phyloP scores from a whole-genome alignment of 2,329 filamentous ascomycete genomes.

The Aphanoascus verrucosus region DNA sequence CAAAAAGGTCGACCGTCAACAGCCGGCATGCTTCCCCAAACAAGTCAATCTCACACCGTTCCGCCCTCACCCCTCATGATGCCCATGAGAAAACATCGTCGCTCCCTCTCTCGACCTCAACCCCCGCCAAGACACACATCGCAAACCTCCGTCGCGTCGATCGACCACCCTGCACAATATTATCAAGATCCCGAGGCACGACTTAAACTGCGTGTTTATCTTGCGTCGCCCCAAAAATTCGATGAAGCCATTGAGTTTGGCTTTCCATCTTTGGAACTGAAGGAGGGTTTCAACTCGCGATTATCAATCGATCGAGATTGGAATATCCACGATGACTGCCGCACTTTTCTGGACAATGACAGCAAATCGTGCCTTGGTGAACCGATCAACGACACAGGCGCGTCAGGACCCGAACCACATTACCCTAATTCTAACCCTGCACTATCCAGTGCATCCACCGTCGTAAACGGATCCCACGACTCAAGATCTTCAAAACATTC shows the following conservation, averaged over 20 bases:
- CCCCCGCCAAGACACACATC: constrained; percentile 40
- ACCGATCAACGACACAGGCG: constrained; percentile 22
- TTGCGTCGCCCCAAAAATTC: constrained; percentile 86
- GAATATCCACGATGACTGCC: constrained; percentile 37
- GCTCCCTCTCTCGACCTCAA: constrained; percentile 32
- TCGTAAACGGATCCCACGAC: constrained; percentile 15
- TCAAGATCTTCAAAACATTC: constrained; percentile 18
- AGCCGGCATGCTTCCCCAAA: constrained; percentile 31
- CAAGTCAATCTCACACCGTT: constrained; percentile 22
- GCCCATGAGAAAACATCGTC: constrained; percentile 27
- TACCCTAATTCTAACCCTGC: constrained; percentile 14
- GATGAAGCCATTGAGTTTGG: constrained; percentile 92
- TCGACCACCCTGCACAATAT: constrained; percentile 65
- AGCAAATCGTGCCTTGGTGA: constrained; percentile 35
- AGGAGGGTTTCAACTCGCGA: constrained; percentile 21
- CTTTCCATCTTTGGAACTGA: constrained; percentile 51
- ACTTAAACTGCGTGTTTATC: constrained; percentile 71
- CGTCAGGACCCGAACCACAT: neutral
- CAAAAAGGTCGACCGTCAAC: constrained; percentile 44
- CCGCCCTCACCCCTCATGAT: constrained; percentile 22
- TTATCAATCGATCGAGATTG: constrained; percentile 23
- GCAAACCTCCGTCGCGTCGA: constrained; percentile 42
- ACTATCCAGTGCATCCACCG: neutral
- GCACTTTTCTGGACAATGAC: constrained; percentile 45
- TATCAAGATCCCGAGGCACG: constrained; percentile 86